Evolutionary conservation across 306 rosid species (phyloP).

Genomic region (Quercus engelmannii): DNA sequence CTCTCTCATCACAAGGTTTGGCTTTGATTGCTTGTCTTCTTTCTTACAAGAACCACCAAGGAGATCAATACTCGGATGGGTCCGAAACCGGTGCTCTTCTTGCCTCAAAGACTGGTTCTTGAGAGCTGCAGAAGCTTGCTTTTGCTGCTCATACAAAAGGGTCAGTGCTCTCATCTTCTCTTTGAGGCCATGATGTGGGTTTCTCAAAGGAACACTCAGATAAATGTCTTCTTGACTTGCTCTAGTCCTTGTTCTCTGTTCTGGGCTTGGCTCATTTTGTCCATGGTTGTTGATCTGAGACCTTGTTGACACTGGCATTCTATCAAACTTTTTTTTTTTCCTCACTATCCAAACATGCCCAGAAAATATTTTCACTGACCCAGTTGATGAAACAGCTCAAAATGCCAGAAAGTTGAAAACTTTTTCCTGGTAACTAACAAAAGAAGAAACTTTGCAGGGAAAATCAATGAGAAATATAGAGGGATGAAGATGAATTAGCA

Average conservation of each 20-base stretch:
- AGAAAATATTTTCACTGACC: constrained; percentile 22
- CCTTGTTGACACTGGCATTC: constrained; percentile 92
- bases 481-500: not conserved
- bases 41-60: constrained; percentile 25
- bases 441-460: not conserved
- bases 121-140: constrained; percentile 64
- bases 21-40: constrained; percentile 28
- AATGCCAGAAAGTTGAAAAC: not conserved
- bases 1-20: constrained; percentile 56
- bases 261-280: constrained; percentile 26
- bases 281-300: constrained; percentile 43
- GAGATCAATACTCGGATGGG: constrained; percentile 35
- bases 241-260: constrained; percentile 23
- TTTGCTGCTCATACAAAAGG: constrained; percentile 81
- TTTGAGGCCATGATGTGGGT: constrained; percentile 86
- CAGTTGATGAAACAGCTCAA: constrained; percentile 2
- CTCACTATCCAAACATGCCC: constrained; percentile 38
- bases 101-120: constrained; percentile 32
- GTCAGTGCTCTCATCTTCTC: constrained; percentile 87
- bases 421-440: constrained; percentile 1
- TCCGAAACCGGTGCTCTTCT: constrained; percentile 31
- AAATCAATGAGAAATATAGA: not conserved
- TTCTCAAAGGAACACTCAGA: constrained; percentile 35
- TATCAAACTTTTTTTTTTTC: not conserved
- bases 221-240: constrained; percentile 33